These are phyloP conservation scores for Rhodomyrtus psidioides DNA, from an alignment of 441 rosid genomes.

Conservation along the genomic window DNA sequence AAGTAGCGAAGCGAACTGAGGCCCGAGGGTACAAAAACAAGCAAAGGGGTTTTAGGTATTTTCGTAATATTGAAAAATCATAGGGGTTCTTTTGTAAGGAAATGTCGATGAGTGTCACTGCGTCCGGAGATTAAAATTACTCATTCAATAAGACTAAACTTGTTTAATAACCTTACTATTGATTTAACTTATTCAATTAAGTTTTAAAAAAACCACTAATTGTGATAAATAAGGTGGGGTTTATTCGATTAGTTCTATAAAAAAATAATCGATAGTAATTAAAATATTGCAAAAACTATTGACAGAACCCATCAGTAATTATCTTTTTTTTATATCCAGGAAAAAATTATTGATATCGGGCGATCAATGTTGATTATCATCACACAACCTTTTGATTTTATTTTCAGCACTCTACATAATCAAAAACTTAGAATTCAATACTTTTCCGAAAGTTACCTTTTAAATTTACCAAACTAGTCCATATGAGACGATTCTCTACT, in stretches of 20 bases:
- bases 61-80: not conserved
- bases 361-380: not conserved
- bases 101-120: not conserved
- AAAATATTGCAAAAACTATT: accelerated
- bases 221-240: not conserved
- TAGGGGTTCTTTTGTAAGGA: not conserved
- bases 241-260: not conserved
- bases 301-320: accelerated
- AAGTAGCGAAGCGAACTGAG: not conserved
- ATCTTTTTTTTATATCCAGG: accelerated
- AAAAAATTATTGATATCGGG: not conserved
- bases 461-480: accelerated
- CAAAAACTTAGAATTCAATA: not conserved
- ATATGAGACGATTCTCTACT: accelerated
- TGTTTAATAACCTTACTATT: not conserved
- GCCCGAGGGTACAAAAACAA: not conserved
- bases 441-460: not conserved
- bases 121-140: no score
- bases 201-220: not conserved
- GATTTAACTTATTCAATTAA: not conserved
- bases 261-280: not conserved
- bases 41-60: not conserved
- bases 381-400: accelerated
- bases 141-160: not conserved
- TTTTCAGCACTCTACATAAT: not conserved